Evolutionary conservation across 768 basidiomycete species (phyloP).

Genomic region (Auriculariales sp.): DNA sequence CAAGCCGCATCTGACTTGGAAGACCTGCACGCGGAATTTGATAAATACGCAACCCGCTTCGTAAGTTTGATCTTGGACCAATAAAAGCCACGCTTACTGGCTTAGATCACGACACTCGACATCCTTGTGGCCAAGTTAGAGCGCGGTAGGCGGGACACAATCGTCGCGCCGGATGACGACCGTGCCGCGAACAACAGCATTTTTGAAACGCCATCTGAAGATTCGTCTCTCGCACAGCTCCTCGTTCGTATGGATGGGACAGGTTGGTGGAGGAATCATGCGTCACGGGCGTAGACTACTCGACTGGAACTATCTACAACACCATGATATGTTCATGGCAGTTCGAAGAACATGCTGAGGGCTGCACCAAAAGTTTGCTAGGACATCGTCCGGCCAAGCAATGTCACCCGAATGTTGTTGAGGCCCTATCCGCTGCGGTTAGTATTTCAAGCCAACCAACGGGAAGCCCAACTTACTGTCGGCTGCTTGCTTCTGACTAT

Average conservation of each 20-base stretch:
- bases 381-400: conserved; percentile 34
- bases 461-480: conserved; percentile 24
- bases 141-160: conserved; percentile 9
- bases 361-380: conserved; percentile 26
- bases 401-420: conserved; percentile 31
- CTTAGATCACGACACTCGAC: conserved; percentile 41
- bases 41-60: conserved; percentile 37
- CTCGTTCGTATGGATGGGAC: conserved; percentile 37
- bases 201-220: conserved; percentile 28
- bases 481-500: conserved; percentile 22
- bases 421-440: conserved; percentile 22
- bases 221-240: conserved; percentile 38
- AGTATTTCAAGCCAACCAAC: too few relatives aligned
- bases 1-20: conserved; percentile 44
- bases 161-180: conserved; percentile 11
- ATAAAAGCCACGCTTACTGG: not conserved
- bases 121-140: conserved; percentile 44
- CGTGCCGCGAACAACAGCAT: conserved; percentile 11
- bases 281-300: too few relatives aligned
- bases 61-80: conserved; percentile 25
- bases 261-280: conserved; percentile 49
- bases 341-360: conserved; percentile 23
- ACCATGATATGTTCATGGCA: not conserved
- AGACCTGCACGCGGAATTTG: conserved; percentile 38
- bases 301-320: too few relatives aligned